Percentiles rank a stretch among this genome's conserved stretches.
Evolutionary conservation across 192 early-diverging fungal species (phyloP).

Genomic region (Mortierella claussenii): DNA sequence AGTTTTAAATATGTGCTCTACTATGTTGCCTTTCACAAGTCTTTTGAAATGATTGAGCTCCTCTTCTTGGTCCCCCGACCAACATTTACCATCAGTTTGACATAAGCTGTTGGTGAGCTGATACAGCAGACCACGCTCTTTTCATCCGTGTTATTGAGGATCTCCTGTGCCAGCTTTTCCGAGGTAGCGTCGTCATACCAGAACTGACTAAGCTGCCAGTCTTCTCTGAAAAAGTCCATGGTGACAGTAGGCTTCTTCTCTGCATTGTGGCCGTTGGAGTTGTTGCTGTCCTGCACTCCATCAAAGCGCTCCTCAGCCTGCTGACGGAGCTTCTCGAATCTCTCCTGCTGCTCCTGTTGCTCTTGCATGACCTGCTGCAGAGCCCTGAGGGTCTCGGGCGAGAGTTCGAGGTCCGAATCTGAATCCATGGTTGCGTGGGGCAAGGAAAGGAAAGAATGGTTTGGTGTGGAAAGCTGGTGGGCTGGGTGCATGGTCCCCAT

Average conservation of each 20-base stretch:
- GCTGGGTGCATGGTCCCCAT: no score
- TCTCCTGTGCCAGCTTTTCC: constrained; percentile 47
- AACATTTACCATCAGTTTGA: constrained; percentile 65
- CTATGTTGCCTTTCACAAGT: not conserved
- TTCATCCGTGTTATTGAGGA: constrained; percentile 44
- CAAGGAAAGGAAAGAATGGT: no score
- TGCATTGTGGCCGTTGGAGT: constrained; percentile 11
- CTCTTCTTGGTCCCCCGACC: not conserved
- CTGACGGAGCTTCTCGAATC: constrained; percentile 69
- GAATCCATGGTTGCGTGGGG: constrained; percentile 6
- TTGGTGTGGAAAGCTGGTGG: no score
- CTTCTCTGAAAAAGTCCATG: constrained; percentile 79
- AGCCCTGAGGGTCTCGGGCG: constrained; percentile 60
- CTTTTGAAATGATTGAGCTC: not conserved
- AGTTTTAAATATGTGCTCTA: not conserved
- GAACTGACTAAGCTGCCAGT: constrained; percentile 79
- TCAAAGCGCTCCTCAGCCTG: constrained; percentile 60
- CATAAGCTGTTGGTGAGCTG: constrained; percentile 70
- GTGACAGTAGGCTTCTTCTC: constrained; percentile 43
- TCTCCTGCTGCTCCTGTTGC: constrained; percentile 70
- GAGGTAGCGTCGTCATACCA: constrained; percentile 61
- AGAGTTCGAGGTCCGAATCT: constrained; percentile 54
- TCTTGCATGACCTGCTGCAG: constrained; percentile 74
- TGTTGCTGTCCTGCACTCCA: constrained; percentile 48
- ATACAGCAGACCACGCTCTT: constrained; percentile 66